A percentile compares a stretch with the other conserved stretches of the same genome.
These are phyloP conservation scores for Chlamydomonas schloesseri DNA, from an alignment of 139 green algal species.

Conservation along the genomic window DNA sequence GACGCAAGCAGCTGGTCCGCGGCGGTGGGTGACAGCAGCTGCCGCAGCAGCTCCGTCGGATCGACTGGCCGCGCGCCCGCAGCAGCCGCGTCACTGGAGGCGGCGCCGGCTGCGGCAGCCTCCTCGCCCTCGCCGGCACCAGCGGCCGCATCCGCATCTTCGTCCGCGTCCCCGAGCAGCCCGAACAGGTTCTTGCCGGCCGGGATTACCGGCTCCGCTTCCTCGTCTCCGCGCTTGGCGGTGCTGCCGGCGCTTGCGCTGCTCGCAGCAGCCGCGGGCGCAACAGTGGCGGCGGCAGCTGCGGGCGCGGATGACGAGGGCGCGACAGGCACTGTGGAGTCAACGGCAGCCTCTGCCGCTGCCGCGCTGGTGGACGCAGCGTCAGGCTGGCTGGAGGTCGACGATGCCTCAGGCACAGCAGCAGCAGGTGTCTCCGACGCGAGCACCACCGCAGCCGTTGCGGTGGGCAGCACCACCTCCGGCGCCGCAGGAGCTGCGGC, in stretches of 20 bases:
- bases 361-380: no score
- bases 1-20: slow-evolving; percentile 1
- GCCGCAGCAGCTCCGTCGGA: neutral
- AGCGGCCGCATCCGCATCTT: neutral
- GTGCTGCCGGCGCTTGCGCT: neutral
- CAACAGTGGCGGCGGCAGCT: neutral
- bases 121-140: neutral
- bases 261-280: no score
- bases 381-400: no score
- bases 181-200: slow-evolving; percentile 26
- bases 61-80: neutral
- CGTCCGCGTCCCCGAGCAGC: neutral
- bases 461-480: neutral
- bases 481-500: no score
- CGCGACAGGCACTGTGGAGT: neutral
- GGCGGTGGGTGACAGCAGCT: slow-evolving; percentile 5
- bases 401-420: neutral
- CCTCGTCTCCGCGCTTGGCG: neutral
- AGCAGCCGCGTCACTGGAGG: neutral
- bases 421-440: neutral
- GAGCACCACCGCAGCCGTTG: no score
- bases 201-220: slow-evolving; percentile 11
- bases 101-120: slow-evolving; percentile 14
- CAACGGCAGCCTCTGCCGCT: neutral
- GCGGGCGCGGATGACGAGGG: no score